These are phyloP conservation scores for Zasmidium citrigriseum DNA, from an alignment of 2,329 filamentous ascomycete species.

Conservation along the genomic window DNA sequence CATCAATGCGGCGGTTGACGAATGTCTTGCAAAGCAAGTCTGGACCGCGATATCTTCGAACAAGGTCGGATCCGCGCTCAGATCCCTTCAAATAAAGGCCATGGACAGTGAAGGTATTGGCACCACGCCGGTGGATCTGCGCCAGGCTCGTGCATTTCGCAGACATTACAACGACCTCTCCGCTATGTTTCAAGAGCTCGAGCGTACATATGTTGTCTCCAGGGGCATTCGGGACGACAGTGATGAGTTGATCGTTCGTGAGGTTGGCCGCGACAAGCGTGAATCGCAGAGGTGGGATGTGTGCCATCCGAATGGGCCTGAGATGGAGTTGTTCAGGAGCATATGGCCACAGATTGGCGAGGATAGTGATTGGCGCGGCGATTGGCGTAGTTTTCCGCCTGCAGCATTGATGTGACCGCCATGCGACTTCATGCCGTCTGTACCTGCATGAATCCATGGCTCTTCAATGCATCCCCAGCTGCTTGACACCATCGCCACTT, in stretches of 20 bases:
- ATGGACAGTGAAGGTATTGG: background rate
- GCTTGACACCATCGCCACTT: constrained; percentile 12
- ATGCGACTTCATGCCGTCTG: background rate
- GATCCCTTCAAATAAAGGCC: background rate
- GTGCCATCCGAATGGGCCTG: background rate
- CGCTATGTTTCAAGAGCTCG: background rate
- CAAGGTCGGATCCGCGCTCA: background rate
- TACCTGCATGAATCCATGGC: background rate
- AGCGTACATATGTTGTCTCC: background rate
- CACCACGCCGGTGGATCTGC: too few relatives aligned
- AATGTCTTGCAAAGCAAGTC: background rate
- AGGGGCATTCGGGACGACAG: background rate
- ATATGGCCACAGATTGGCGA: background rate
- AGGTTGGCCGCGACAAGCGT: background rate
- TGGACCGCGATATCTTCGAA: background rate
- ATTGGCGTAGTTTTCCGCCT: background rate
- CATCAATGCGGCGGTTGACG: background rate
- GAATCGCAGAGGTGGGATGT: background rate
- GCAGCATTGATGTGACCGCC: background rate
- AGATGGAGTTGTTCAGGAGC: background rate
- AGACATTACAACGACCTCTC: background rate
- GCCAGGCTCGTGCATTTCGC: too few relatives aligned
- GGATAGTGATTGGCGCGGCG: background rate
- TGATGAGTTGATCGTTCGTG: background rate
- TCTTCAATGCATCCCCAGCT: background rate